Evolutionary conservation across 192 early-diverging fungal species (phyloP), one percentile per base, ranked within the genome.

Genomic region (Entomortierella parvispora): DNA sequence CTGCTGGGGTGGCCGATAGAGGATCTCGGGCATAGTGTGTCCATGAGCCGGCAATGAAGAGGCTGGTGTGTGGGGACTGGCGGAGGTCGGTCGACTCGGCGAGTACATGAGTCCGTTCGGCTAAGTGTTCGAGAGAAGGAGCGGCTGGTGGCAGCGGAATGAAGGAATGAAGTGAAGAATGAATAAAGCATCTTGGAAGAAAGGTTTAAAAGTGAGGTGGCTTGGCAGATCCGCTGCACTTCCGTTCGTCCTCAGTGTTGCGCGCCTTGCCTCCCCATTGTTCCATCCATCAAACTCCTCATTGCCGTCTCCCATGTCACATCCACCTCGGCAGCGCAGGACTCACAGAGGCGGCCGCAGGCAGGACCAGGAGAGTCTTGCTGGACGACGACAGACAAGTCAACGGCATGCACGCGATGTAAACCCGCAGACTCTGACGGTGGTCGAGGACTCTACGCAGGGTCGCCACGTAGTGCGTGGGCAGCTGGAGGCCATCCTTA

Each of bases 51-150:
- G 42, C 49, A 44, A 54, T 37, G 61, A 62, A n/a, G 63, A 68
- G 23, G 12, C 37, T 40, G 55, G 66, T 43, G 74, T 77, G 53
- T 47, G 62, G 44, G 74, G 74, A 49, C 74, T 77, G 29, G 65
- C 46, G 4, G 74, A 77, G 14, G 74, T 77, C 6, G 74, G 74
- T 28, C 55, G 74, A 63, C 65, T 77, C 4, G 74, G 74, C 12
- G 74, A 77, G 56, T 68, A 68, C 74, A 77, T 77, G 37, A 28
- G 58, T 25, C 46, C 28, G 53, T 49, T 45, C 32, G 31, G 40
- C 23, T 22, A 25, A 40, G 43, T 18, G 23, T 17, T n/a, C n/a
- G n/a, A n/a, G n/a, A n/a, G n/a, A n/a, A 52, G 7, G 23, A 28
- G 11, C 2, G 46, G 18, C 10, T 51, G 62, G 58, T 45, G 2